phyloP scores from a whole-genome alignment of 2,329 filamentous ascomycete genomes.

The Fusarium keratoplasticum region DNA sequence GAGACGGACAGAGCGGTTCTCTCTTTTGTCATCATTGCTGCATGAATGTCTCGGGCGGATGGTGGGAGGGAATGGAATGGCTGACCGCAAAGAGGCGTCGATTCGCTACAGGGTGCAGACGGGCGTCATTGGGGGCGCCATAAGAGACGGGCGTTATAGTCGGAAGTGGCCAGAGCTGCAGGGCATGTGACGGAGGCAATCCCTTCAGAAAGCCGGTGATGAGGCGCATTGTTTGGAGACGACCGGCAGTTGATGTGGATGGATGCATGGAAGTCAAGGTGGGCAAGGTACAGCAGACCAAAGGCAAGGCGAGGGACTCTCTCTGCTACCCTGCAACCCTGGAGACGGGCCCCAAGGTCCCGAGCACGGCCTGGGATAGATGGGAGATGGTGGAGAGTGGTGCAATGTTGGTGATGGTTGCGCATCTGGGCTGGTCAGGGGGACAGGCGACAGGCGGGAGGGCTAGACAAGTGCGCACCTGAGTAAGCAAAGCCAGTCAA shows the following conservation, averaged over 20 bases:
- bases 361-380: neutral
- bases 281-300: neutral
- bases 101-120: slow-evolving; percentile 21
- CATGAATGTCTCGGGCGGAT: slow-evolving; percentile 1
- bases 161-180: slow-evolving; percentile 14
- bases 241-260: slow-evolving; percentile 38
- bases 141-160: slow-evolving; percentile 19
- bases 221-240: slow-evolving; percentile 12
- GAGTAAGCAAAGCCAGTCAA: slow-evolving; percentile 14
- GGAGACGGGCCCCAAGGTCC: slow-evolving; percentile 11
- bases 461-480: slow-evolving; percentile 14
- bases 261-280: slow-evolving; percentile 7
- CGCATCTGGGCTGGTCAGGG: slow-evolving; percentile 21
- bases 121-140: slow-evolving; percentile 16
- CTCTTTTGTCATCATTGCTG: slow-evolving; percentile 12
- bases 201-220: slow-evolving; percentile 12
- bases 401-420: slow-evolving; percentile 27
- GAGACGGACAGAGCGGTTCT: neutral
- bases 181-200: slow-evolving; percentile 24
- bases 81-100: slow-evolving; percentile 6
- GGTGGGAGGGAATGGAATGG: slow-evolving; percentile 19
- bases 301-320: neutral
- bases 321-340: slow-evolving; percentile 25
- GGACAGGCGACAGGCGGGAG: slow-evolving; percentile 16
- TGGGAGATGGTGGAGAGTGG: slow-evolving; percentile 3